Evolutionary conservation across 352 stramenopile species (phyloP).

Genomic region (Pythium vanterpoolii): DNA sequence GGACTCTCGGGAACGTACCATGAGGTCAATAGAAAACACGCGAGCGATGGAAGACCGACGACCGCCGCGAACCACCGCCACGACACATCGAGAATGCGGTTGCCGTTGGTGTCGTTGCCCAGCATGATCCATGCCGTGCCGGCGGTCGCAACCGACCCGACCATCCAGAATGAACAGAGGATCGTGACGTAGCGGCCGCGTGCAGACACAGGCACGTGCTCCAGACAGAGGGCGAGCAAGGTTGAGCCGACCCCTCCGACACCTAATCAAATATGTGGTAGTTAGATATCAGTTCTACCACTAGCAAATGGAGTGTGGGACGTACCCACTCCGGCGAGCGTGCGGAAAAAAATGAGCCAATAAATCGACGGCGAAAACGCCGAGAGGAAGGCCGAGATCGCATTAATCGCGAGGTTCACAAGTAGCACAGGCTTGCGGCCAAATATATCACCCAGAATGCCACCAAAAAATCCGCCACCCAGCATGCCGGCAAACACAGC

Average conservation of each 20-base stretch:
- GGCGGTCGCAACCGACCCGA: constrained; percentile 80
- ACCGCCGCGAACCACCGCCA: constrained; percentile 84
- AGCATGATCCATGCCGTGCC: constrained; percentile 85
- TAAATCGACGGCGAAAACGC: constrained; percentile 64
- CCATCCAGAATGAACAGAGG: constrained; percentile 91
- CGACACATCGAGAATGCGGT: constrained; percentile 65
- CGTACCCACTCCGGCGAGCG: constrained; percentile 45
- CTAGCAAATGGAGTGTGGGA: background rate
- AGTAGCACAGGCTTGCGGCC: constrained; percentile 79
- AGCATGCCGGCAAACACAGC: constrained; percentile 91
- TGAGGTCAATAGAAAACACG: constrained; percentile 58
- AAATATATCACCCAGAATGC: constrained; percentile 73
- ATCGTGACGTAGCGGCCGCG: constrained; percentile 82
- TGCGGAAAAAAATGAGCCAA: constrained; percentile 77
- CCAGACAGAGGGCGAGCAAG: constrained; percentile 83
- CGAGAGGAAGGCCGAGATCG: constrained; percentile 67
- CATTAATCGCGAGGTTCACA: constrained; percentile 78
- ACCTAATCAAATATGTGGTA: constrained; percentile 30
- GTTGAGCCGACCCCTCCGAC: constrained; percentile 86
- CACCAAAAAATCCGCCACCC: constrained; percentile 66
- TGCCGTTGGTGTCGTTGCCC: constrained; percentile 50
- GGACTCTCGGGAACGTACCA: constrained; percentile 82
- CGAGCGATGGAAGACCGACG: constrained; percentile 67
- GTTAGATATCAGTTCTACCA: background rate
- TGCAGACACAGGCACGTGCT: constrained; percentile 70